Evolutionary conservation across 192 early-diverging fungal species (phyloP).

Genomic region (Spinellus fusiger): DNA sequence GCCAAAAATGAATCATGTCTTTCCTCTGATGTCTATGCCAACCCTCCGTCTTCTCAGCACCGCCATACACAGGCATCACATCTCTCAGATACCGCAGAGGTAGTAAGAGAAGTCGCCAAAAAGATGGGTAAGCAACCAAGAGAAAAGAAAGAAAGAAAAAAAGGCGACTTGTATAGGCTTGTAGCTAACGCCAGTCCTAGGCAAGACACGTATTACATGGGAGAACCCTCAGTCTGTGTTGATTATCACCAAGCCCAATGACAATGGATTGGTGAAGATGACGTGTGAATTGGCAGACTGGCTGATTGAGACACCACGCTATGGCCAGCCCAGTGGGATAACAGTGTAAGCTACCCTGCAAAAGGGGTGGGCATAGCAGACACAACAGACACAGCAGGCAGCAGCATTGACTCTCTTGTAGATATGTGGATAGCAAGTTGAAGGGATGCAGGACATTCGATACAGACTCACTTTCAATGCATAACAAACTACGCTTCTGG

Average conservation of each 20-base stretch:
- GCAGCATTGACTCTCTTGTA: background rate
- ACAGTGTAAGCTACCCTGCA: no score
- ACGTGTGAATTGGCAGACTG: slow-evolving; percentile 65
- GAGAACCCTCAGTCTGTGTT: slow-evolving; percentile 42
- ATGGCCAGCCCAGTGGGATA: slow-evolving; percentile 35
- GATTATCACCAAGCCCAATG: slow-evolving; percentile 75
- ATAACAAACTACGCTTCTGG: slow-evolving; percentile 65
- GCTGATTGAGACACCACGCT: slow-evolving; percentile 48
- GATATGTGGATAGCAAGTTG: slow-evolving; percentile 60
- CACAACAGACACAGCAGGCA: background rate
- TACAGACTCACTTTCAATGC: slow-evolving; percentile 33
- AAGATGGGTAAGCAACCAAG: slow-evolving; percentile 1
- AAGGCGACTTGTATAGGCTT: background rate
- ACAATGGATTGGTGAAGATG: slow-evolving; percentile 54
- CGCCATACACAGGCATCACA: background rate
- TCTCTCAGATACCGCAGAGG: slow-evolving; percentile 10
- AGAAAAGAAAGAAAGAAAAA: background rate
- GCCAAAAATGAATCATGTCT: no score
- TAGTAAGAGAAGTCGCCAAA: slow-evolving; percentile 10
- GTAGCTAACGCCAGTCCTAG: background rate
- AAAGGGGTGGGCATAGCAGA: no score
- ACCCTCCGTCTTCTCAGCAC: no score
- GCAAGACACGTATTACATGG: slow-evolving; percentile 23
- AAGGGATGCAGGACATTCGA: slow-evolving; percentile 49
- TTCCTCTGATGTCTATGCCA: no score